These are phyloP conservation scores for Trichophyton mentagrophytes DNA, from an alignment of 2,329 filamentous ascomycete species.

Conservation along the genomic window DNA sequence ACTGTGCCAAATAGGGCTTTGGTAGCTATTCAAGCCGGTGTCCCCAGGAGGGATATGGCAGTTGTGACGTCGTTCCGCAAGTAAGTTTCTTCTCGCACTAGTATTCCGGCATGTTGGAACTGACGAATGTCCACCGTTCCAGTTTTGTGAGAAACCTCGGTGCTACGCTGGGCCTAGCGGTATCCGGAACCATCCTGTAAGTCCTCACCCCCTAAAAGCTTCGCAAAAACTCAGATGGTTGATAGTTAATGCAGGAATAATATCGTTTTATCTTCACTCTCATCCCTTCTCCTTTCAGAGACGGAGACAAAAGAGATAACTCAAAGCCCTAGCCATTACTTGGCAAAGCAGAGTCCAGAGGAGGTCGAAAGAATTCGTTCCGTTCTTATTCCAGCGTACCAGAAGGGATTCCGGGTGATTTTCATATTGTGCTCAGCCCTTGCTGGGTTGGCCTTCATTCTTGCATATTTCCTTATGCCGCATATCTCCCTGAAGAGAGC, in stretches of 20 bases:
- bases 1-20: conserved; percentile 13
- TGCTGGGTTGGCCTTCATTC: conserved; percentile 23
- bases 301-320: conserved; percentile 19
- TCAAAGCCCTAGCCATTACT: conserved; percentile 20
- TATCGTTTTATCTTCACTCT: conserved; percentile 15
- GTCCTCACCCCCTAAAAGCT: background rate
- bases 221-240: background rate
- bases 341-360: conserved; percentile 17
- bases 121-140: conserved; percentile 1
- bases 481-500: conserved; percentile 20
- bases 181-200: conserved; percentile 32
- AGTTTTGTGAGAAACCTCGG: conserved; percentile 34
- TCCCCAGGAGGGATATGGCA: conserved; percentile 29
- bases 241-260: conserved; percentile 20
- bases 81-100: conserved; percentile 12
- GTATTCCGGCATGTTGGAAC: background rate
- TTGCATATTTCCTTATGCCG: conserved; percentile 27
- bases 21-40: conserved; percentile 31
- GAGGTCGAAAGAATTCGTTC: conserved; percentile 16
- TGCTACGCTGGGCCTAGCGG: conserved; percentile 29
- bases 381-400: conserved; percentile 26
- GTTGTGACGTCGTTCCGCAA: conserved; percentile 29
- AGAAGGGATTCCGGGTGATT: conserved; percentile 28
- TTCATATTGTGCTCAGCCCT: conserved; percentile 29
- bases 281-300: conserved; percentile 16